Percentiles rank a stretch among this genome's conserved stretches.
phyloP scores from a whole-genome alignment of 805 yeast species.

The Candida endomychidarum region DNA sequence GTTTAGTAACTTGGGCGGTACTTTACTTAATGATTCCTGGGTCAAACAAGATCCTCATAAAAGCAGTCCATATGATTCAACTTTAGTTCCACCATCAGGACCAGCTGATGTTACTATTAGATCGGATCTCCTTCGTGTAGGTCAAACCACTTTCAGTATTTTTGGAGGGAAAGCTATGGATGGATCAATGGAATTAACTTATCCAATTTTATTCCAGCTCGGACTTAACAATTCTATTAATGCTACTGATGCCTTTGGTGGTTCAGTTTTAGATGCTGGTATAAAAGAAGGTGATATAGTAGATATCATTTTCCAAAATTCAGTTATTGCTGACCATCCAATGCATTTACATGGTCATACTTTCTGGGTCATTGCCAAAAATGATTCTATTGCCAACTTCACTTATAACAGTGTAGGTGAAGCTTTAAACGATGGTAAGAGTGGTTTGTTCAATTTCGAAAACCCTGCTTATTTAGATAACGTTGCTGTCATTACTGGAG shows the following conservation, averaged over 20 bases:
- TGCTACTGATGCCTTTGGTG: conserved; percentile 12
- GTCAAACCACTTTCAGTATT: conserved; percentile 26
- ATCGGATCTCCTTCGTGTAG: conserved; percentile 31
- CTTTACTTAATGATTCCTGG: conserved; percentile 12
- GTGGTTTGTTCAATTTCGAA: conserved; percentile 17
- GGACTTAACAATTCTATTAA: conserved; percentile 8
- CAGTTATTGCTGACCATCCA: conserved; percentile 30
- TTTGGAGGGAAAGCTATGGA: conserved; percentile 20
- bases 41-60: conserved; percentile 20
- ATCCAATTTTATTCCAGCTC: conserved; percentile 8
- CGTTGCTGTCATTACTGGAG: conserved; percentile 28
- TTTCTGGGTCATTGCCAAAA: conserved; percentile 27
- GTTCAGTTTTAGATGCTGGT: conserved; percentile 16
- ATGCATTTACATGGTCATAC: conserved; percentile 37
- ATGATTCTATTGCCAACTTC: conserved; percentile 22
- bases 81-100: conserved; percentile 13
- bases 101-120: conserved; percentile 26
- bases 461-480: conserved; percentile 28
- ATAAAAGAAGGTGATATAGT: conserved; percentile 28
- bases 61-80: conserved; percentile 18
- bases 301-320: conserved; percentile 31
- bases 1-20: conserved; percentile 25
- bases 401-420: conserved; percentile 24
- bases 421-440: conserved; percentile 20
- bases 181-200: conserved; percentile 27